These are phyloP conservation scores for Crithidia bombi DNA, from an alignment of 208 protist genomes.

Conservation along the genomic window DNA sequence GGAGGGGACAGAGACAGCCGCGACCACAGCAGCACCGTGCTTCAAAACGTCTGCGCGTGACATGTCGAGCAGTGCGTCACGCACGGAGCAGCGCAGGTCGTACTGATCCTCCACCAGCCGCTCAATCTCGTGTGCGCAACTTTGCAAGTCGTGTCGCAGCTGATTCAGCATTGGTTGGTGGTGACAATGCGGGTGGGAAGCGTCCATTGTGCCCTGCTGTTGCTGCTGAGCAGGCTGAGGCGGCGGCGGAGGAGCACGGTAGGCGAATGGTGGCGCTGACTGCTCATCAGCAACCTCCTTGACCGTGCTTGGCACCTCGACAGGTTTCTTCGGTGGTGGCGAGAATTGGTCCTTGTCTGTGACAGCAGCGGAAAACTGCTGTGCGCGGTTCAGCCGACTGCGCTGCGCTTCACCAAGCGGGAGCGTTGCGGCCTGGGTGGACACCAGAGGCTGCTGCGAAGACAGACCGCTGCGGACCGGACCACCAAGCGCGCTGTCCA, in stretches of 20 bases:
- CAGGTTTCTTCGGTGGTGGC: background rate
- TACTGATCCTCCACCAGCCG: constrained; percentile 41
- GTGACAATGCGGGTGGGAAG: background rate
- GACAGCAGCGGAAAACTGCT: background rate
- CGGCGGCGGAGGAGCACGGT: no score
- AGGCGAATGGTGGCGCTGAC: no score
- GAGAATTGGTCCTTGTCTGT: background rate
- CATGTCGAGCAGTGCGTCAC: background rate
- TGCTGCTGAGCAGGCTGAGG: no score
- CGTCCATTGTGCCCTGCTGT: background rate
- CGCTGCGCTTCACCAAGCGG: background rate
- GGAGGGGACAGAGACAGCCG: no score
- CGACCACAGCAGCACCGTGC: no score
- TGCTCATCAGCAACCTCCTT: background rate
- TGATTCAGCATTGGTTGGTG: constrained; percentile 4
- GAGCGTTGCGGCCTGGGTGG: no score
- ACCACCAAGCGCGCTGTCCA: no score
- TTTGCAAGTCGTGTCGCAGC: constrained; percentile 39
- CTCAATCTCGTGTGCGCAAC: constrained; percentile 41
- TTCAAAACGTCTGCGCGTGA: background rate
- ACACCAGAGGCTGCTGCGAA: no score
- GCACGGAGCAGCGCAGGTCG: constrained; percentile 18
- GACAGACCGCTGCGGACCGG: no score
- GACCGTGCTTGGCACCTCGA: background rate
- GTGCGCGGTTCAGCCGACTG: background rate